Evolutionary conservation across 1,284 basidiomycete genomes (phyloP).

Genomic region (Apiotrichum siamense): DNA sequence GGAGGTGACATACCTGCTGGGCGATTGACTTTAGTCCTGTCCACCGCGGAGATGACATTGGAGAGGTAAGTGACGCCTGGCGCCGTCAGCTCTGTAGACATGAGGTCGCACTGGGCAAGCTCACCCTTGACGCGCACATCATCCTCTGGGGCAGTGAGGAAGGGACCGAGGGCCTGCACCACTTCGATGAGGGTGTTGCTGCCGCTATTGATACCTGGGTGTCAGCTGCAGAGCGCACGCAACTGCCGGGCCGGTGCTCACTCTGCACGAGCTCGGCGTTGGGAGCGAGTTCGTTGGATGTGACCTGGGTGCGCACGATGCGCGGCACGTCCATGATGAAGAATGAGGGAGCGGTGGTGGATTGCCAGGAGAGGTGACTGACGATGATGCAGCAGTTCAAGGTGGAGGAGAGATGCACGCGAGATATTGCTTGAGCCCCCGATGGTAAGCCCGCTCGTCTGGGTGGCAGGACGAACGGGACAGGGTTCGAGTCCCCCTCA

Average conservation of each 20-base stretch:
- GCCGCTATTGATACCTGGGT: slow-evolving; percentile 60
- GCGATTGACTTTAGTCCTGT: slow-evolving; percentile 62
- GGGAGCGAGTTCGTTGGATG: slow-evolving; percentile 36
- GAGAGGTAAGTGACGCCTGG: slow-evolving; percentile 37
- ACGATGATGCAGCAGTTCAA: not conserved
- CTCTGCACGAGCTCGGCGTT: slow-evolving; percentile 35
- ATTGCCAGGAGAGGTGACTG: not conserved
- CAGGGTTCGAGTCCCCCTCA: too few species aligned
- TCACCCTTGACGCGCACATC: slow-evolving; percentile 69
- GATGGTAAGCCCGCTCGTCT: not conserved
- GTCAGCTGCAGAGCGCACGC: not conserved
- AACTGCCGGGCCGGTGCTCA: slow-evolving; percentile 10
- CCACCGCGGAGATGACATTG: slow-evolving; percentile 61
- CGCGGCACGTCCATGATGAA: slow-evolving; percentile 42
- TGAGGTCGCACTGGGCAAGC: slow-evolving; percentile 5
- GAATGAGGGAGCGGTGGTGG: too few species aligned
- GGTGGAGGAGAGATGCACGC: not conserved
- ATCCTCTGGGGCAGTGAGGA: slow-evolving; percentile 79
- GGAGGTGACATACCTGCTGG: slow-evolving; percentile 54
- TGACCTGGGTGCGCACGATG: slow-evolving; percentile 40
- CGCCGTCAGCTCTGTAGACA: too few species aligned
- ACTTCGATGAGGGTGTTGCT: slow-evolving; percentile 64
- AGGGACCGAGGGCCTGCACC: slow-evolving; percentile 81
- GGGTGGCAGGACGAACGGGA: too few species aligned
- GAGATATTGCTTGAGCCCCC: too few species aligned